Conservation (phyloP, 78 protist genomes). For the Isochrysis galbana region DNA sequence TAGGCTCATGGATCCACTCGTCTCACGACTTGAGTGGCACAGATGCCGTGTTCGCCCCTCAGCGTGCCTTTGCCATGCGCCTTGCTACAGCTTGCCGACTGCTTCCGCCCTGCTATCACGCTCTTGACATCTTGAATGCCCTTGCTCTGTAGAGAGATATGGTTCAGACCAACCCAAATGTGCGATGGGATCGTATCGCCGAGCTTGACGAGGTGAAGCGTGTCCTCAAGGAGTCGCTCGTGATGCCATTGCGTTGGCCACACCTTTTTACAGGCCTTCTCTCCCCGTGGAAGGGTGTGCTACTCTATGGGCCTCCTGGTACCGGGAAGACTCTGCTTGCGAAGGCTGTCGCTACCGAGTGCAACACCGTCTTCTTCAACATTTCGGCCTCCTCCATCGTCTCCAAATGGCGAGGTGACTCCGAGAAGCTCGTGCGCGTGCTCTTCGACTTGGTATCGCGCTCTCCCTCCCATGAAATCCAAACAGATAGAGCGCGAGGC, state of each 20-base stretch:
- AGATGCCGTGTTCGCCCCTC: too few species aligned
- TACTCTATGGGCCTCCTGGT: slow-evolving; percentile 74
- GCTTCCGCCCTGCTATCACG: background rate
- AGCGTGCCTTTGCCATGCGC: too few species aligned
- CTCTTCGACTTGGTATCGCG: slow-evolving; percentile 48
- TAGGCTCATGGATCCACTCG: too few species aligned
- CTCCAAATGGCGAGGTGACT: slow-evolving; percentile 87
- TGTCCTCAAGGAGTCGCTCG: slow-evolving; percentile 68
- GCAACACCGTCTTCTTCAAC: slow-evolving; percentile 90
- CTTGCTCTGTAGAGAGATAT: slow-evolving; percentile 59
- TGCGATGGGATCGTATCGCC: slow-evolving; percentile 69
- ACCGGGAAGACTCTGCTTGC: slow-evolving; percentile 70
- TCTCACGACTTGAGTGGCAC: too few species aligned
- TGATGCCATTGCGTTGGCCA: slow-evolving; percentile 78
- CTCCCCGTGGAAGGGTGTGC: slow-evolving; percentile 82
- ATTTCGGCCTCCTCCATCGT: slow-evolving; percentile 87
- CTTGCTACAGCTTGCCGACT: background rate
- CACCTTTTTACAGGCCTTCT: slow-evolving; percentile 66
- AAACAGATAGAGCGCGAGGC: background rate
- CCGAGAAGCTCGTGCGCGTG: slow-evolving; percentile 82
- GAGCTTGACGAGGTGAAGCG: slow-evolving; percentile 69
- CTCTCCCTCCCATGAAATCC: background rate
- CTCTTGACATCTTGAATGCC: background rate
- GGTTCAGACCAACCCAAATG: slow-evolving; percentile 54
- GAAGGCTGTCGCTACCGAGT: slow-evolving; percentile 94